Evolutionary conservation across 2,329 filamentous ascomycete genomes (phyloP), one percentile per base, ranked within the genome.

Genomic region (Ophiostoma tasmaniense): DNA sequence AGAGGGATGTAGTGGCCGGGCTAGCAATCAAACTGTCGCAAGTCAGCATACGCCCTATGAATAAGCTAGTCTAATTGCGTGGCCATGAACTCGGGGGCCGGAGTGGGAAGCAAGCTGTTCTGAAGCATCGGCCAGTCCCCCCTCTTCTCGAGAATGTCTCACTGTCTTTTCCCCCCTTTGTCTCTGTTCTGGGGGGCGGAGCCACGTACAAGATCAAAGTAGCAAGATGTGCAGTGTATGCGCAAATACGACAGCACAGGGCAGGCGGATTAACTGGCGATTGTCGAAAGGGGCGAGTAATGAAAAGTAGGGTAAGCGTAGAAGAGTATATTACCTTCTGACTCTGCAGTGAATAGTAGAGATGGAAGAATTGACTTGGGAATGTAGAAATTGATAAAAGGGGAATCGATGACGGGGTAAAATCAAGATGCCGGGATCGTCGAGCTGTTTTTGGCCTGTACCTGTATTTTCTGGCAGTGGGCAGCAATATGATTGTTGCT

Each of bases 21-120:
- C 55, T 25, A 61, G 28, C 28, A 64, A 37, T 64, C 20, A 33
- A 64, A 64, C 61, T 64, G 61, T 39, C 61, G 61, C 61, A 64
- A 37, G 61, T 64, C 33, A 64, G 61, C 61, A 64, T n/a, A 61
- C 55, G 25, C 55, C 55, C 55, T 35, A 64, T 64, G 20, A 35
- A 62, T 37, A 39, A 37, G 61, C 61, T 64, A 64, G 61, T 64
- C 61, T 64, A 35, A 22, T 64, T 64, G 61, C 61, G 61, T 64
- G 30, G 61, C 33, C 61, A 37, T 64, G 30, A 64, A 37, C 61
- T 37, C 33, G 25, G 61, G 61, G 61, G 33, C 33, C 61, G 61
- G 61, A 64, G 61, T 64, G 30, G 61, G 33, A 62, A 64, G 59
- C 59, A 33, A 33, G 30, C 33, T 64, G 30, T 6, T 37, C 20